A percentile compares a stretch with the other conserved stretches of the same genome.
Conservation (phyloP, 2,329 filamentous ascomycete species). For the Pseudogymnoascus sp. region DNA sequence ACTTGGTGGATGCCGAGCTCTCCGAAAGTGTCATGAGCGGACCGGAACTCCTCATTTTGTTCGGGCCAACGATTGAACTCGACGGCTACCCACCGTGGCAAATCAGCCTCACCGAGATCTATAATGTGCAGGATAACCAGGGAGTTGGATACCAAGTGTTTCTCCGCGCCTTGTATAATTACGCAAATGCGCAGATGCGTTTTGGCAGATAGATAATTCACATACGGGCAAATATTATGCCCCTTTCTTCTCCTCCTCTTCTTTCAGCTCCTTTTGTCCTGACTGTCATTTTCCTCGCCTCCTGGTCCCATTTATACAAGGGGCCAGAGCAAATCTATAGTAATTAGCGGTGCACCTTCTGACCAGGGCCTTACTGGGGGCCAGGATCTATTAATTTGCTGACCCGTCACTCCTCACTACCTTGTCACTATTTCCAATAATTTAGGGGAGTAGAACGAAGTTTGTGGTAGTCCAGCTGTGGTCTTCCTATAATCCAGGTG, state of each 20-base stretch:
- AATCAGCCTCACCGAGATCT: conserved; percentile 89
- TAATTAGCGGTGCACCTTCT: conserved; percentile 73
- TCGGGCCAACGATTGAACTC: conserved; percentile 73
- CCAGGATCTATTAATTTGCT: conserved; percentile 39
- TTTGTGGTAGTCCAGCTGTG: neutral
- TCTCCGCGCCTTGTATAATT: conserved; percentile 73
- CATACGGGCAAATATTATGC: conserved; percentile 2
- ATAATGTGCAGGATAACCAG: conserved; percentile 65
- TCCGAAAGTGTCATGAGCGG: conserved; percentile 72
- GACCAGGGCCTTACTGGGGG: conserved; percentile 63
- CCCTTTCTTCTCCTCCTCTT: neutral
- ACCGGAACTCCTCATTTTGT: conserved; percentile 82
- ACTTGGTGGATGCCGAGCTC: conserved; percentile 85
- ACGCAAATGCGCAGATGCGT: conserved; percentile 79
- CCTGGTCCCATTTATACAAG: conserved; percentile 59
- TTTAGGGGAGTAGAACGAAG: neutral
- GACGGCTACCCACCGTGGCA: conserved; percentile 97
- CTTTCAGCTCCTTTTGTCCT: conserved; percentile 6
- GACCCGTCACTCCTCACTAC: conserved; percentile 56
- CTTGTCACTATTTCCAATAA: conserved; percentile 39
- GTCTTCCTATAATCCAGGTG: neutral
- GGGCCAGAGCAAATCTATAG: conserved; percentile 64
- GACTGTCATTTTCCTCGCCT: conserved; percentile 35
- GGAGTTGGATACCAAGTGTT: conserved; percentile 93
- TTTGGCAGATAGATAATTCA: conserved; percentile 51